Conservation (phyloP, 345 rosid species). For the Garcia nutans region DNA sequence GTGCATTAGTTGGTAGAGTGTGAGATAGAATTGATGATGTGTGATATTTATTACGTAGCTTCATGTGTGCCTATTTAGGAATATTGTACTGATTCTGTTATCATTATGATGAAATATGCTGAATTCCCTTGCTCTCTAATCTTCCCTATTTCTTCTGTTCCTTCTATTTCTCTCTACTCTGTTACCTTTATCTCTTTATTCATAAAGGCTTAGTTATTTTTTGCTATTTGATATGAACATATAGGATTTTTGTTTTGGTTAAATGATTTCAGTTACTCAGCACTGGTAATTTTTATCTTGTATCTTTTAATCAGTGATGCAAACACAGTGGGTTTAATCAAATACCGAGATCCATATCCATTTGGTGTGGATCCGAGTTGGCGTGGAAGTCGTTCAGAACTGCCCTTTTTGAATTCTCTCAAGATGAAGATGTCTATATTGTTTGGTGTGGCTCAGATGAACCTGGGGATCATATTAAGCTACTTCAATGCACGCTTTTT, state of each 20-base stretch:
- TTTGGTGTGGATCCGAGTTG: constrained; percentile 99
- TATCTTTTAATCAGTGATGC: constrained; percentile 65
- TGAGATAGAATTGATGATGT: no score
- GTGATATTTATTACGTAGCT: no score
- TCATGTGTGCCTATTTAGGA: no score
- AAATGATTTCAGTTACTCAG: constrained; percentile 8
- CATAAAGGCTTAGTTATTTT: background rate
- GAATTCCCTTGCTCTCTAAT: no score
- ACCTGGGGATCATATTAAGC: constrained; percentile 78
- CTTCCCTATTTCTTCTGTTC: no score
- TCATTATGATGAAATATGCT: no score
- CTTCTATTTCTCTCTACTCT: no score
- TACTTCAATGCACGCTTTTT: constrained; percentile 87
- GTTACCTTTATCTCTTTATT: background rate
- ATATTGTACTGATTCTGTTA: no score
- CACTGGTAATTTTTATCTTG: constrained; percentile 12
- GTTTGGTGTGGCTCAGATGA: constrained; percentile 93
- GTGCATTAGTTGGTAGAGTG: no score
- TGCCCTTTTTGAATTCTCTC: constrained; percentile 90
- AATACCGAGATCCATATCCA: constrained; percentile 80
- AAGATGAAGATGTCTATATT: constrained; percentile 99
- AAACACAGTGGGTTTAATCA: constrained; percentile 62
- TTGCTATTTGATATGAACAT: background rate
- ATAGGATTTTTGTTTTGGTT: background rate
- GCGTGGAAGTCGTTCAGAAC: constrained; percentile 98